These are phyloP conservation scores for Papiliotrema nemorosa DNA, from an alignment of 1,284 basidiomycete genomes.

Conservation along the genomic window DNA sequence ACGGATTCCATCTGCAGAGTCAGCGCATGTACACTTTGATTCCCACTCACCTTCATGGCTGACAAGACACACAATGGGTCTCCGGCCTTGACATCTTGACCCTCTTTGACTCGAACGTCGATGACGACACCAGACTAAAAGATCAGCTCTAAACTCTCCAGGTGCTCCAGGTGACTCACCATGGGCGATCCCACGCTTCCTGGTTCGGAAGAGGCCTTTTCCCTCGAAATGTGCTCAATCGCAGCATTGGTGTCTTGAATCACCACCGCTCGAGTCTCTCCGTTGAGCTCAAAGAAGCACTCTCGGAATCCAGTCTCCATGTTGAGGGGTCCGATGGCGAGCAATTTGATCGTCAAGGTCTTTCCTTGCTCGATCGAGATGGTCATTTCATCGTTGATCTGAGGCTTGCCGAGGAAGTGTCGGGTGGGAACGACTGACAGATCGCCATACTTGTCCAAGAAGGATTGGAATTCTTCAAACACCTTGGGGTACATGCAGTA, in stretches of 20 bases:
- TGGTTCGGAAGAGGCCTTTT: conserved; percentile 88
- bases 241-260: conserved; percentile 96
- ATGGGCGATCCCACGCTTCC: conserved; percentile 94
- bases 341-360: conserved; percentile 90
- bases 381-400: conserved; percentile 91
- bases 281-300: conserved; percentile 96
- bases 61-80: conserved; percentile 71
- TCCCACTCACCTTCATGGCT: conserved; percentile 75
- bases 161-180: conserved; percentile 40
- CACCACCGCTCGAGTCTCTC: conserved; percentile 88
- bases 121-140: conserved; percentile 86
- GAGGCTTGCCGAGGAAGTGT: conserved; percentile 92
- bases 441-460: conserved; percentile 93
- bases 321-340: conserved; percentile 91
- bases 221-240: conserved; percentile 87
- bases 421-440: conserved; percentile 92
- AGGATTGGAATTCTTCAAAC: conserved; percentile 94
- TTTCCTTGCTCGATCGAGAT: conserved; percentile 97
- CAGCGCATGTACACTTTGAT: not conserved
- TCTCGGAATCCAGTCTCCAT: conserved; percentile 88
- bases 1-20: conserved; percentile 82
- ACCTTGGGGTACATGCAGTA: conserved; percentile 75
- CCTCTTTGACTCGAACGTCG: conserved; percentile 95
- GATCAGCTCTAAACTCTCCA: conserved; percentile 1
- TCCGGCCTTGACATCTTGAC: conserved; percentile 94